Conservation (phyloP, 352 stramenopile species). For the Peronospora belbahrii region DNA sequence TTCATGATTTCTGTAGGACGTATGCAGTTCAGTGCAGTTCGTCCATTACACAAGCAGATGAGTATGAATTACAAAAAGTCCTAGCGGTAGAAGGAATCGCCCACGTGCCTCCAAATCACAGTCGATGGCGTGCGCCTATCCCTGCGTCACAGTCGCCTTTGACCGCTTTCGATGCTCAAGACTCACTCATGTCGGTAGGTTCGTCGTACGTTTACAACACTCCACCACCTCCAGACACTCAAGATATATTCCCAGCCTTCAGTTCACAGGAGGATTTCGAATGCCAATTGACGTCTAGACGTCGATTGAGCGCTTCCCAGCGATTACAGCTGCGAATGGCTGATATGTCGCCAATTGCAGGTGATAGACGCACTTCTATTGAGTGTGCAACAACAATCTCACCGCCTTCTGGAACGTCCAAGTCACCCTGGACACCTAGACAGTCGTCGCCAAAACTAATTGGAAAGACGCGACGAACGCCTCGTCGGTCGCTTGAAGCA, state of each 20-base stretch:
- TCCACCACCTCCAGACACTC: slow-evolving; percentile 19
- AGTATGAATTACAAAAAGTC: slow-evolving; percentile 32
- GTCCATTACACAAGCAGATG: slow-evolving; percentile 27
- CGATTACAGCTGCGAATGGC: slow-evolving; percentile 42
- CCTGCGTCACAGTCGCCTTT: slow-evolving; percentile 13
- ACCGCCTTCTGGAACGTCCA: slow-evolving; percentile 17
- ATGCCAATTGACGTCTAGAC: slow-evolving; percentile 13
- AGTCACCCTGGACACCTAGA: slow-evolving; percentile 24
- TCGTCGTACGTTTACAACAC: slow-evolving; percentile 74
- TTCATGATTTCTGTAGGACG: slow-evolving; percentile 32
- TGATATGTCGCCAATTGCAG: slow-evolving; percentile 54
- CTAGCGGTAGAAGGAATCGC: slow-evolving; percentile 23
- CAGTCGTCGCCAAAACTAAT: slow-evolving; percentile 16
- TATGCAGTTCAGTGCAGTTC: slow-evolving; percentile 14
- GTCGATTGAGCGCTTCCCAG: slow-evolving; percentile 38
- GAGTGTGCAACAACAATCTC: slow-evolving; percentile 23
- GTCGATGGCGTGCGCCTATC: slow-evolving; percentile 23
- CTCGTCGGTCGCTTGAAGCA: slow-evolving; percentile 18
- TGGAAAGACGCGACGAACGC: slow-evolving; percentile 18
- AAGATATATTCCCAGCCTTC: slow-evolving; percentile 50
- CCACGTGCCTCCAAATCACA: slow-evolving; percentile 27
- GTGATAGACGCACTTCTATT: slow-evolving; percentile 18
- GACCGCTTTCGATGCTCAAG: background rate
- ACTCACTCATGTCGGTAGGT: slow-evolving; percentile 25
- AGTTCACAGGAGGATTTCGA: slow-evolving; percentile 50